These are phyloP conservation scores for Corinectria fuckeliana DNA, from an alignment of 2,329 filamentous ascomycete species.

Conservation along the genomic window DNA sequence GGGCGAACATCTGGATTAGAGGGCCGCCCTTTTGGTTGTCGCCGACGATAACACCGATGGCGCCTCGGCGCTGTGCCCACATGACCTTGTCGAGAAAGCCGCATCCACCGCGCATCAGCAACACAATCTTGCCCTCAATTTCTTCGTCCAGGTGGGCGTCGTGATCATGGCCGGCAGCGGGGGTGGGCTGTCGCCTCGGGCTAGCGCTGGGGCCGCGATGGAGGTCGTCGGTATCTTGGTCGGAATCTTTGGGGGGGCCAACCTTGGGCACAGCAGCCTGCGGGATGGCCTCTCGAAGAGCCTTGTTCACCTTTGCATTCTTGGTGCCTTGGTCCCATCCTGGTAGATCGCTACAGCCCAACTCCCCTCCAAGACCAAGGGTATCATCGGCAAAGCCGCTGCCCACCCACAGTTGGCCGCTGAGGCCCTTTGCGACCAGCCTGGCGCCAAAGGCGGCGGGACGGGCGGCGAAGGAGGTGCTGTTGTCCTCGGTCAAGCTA, in stretches of 20 bases:
- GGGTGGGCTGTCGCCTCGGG: constrained; percentile 44
- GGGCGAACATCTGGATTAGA: constrained; percentile 97
- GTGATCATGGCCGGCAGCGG: constrained; percentile 84
- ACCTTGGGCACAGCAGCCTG: constrained; percentile 27
- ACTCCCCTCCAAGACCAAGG: constrained; percentile 74
- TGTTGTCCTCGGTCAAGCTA: constrained; percentile 96
- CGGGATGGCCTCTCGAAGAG: constrained; percentile 41
- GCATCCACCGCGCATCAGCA: constrained; percentile 91
- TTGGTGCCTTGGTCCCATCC: constrained; percentile 76
- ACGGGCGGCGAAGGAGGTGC: constrained; percentile 91
- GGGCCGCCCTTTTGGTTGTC: constrained; percentile 90
- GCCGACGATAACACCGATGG: constrained; percentile 88
- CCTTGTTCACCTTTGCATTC: constrained; percentile 51
- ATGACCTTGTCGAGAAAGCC: constrained; percentile 97
- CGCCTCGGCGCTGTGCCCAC: constrained; percentile 93
- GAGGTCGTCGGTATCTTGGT: constrained; percentile 27
- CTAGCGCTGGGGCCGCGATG: constrained; percentile 42
- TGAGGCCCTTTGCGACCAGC: constrained; percentile 77
- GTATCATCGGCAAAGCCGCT: constrained; percentile 87
- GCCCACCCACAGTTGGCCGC: constrained; percentile 91
- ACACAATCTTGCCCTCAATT: constrained; percentile 89
- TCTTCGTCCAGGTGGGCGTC: constrained; percentile 90
- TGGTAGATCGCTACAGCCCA: constrained; percentile 93
- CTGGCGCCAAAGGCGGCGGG: constrained; percentile 91
- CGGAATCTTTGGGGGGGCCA: constrained; percentile 17